A percentile compares a stretch with the other conserved stretches of the same genome.
Conservation (phyloP, 805 yeast genomes). For the Metschnikowia vanudenii region DNA sequence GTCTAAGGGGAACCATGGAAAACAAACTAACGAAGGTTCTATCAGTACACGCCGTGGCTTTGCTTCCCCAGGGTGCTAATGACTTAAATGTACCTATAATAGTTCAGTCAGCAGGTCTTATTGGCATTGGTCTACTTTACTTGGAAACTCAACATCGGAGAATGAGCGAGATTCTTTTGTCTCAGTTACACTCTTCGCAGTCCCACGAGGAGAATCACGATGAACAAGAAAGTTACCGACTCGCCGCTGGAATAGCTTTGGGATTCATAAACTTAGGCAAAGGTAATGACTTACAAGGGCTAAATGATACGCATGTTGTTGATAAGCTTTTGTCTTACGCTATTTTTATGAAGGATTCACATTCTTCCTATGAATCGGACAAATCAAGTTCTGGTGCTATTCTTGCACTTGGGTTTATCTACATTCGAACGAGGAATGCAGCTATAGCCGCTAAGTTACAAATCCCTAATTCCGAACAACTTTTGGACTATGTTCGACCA, state of each 20-base stretch:
- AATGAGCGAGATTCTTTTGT: constrained; percentile 75
- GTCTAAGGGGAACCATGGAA: constrained; percentile 80
- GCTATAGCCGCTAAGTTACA: constrained; percentile 59
- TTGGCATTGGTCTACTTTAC: constrained; percentile 87
- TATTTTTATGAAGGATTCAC: constrained; percentile 59
- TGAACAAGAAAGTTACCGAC: constrained; percentile 75
- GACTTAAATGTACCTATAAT: constrained; percentile 79
- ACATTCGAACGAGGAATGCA: constrained; percentile 60
- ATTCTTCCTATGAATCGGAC: constrained; percentile 55
- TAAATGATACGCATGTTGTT: constrained; percentile 62
- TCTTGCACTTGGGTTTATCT: constrained; percentile 71
- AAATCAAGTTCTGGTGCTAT: constrained; percentile 73
- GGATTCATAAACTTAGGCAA: constrained; percentile 83
- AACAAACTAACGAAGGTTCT: constrained; percentile 83
- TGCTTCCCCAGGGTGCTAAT: constrained; percentile 86
- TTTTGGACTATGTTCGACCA: constrained; percentile 73
- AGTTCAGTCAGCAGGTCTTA: constrained; percentile 88
- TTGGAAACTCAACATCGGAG: constrained; percentile 75
- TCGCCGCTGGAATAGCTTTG: constrained; percentile 84
- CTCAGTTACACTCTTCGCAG: constrained; percentile 62
- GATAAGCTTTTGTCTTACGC: constrained; percentile 61
- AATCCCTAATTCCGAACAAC: constrained; percentile 57
- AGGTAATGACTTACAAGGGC: constrained; percentile 58
- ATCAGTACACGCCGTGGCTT: constrained; percentile 88
- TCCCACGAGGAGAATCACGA: constrained; percentile 52